Evolutionary conservation across 352 stramenopile species (phyloP), one percentile per base, ranked within the genome.

Genomic region (Saprolegnia diclina): DNA sequence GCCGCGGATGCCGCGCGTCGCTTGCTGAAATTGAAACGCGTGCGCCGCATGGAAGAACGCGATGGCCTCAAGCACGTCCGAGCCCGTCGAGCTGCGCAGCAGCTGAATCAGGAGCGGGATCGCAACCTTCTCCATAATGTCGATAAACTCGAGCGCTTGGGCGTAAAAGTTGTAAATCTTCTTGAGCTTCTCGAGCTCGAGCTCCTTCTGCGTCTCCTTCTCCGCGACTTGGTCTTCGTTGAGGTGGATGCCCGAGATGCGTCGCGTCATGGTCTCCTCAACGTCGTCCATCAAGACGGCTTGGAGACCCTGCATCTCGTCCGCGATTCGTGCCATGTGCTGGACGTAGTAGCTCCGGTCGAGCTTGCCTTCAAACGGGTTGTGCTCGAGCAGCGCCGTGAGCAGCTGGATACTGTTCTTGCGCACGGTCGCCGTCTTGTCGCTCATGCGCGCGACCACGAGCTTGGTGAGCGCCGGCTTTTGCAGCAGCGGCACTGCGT

Each of bases 351-450:
- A 94, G 21, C 82, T 55, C 37, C 76, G 76, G 50, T 98, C 80
- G 10, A 99, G 75, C 52, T 91, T 89, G 18, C 87, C 90, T 82
- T 96, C 93, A 72, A 94, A 99, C 11, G 94, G 96, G 71, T 99
- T 99, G 65, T 92, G 95, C 73, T 97, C 89, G 5, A 99, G 71
- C 40, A 98, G 56, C 19, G 83, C 71, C n/a, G 85, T 96, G 5
- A 98, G 75, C 37, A 98, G 74, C 73, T 94, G 70, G 52, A 92
- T 82, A 18, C 77, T 90, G 37, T 95, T 87, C 52, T 94, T 90
- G 24, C 96, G 80, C 56, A 98, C 94, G 19, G 97, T 85, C 0
- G 94, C 91, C 40, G 91, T 95, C 73, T 97, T 98, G 75, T 99
- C 96, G 46, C 96, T 81, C 38, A 99, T 73, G 1, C 96, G 81